Evolutionary conservation across 164 flowering plant genomes (phyloP), one percentile per base, ranked within the genome.

Genomic region (Warburgia ugandensis): DNA sequence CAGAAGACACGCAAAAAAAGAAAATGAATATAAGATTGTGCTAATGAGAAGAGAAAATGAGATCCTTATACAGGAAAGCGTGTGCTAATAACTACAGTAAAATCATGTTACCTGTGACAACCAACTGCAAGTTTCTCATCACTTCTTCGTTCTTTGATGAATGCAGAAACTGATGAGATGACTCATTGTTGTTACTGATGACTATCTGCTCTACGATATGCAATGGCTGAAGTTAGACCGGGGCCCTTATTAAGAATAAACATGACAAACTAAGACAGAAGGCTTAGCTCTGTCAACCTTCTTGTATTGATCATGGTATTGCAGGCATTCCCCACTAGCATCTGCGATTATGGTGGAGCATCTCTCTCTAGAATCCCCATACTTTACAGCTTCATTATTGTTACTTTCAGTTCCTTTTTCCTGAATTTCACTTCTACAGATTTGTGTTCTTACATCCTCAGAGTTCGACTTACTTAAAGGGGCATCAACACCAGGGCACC

Each of bases 201-300:
- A 20, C 65, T 35, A 50, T 52, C 68, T 71, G 68, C 55, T 54
- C 61, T 46, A 51, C 32, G 28, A 52, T 56, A 55, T 45, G 45
- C 49, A 55, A 46, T 45, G 58, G 42, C 56, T 66, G 29, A 48
- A 59, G 60, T 59, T 59, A 59, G 52, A 65, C 11, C 31, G 46
- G 37, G 29, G 40, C 16, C 13, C 25, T 27, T n/a, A 22, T 17
- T 30, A 42, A 27, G 33, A 37, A 37, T 25, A 54, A 39, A 65
- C 48, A 50, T 5, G 40, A 50, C 19, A 55, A 54, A 60, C 31
- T 49, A 45, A 48, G 43, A 48, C n/a, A n/a, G 55, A 55, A 50
- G 45, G 52, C 50, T 54, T 50, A 37, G n/a, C n/a, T 46, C 35
- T 44, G 52, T 52, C 47, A 55, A 65, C 57, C 60, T 54, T 49